Evolutionary conservation across 371 early-diverging fungal species (phyloP).

Genomic region (Haplosporangium sp.): DNA sequence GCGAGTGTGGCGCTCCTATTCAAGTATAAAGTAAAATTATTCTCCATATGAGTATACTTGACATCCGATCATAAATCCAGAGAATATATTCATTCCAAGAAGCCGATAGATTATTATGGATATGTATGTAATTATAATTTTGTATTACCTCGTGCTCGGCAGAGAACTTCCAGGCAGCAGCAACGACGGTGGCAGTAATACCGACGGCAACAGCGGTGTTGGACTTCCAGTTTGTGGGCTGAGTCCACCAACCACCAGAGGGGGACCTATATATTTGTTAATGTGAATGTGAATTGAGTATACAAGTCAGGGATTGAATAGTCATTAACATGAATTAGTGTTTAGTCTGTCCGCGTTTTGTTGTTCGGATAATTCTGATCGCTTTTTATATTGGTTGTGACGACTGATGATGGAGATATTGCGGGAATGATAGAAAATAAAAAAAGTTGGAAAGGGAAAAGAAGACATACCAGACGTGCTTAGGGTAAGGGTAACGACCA

Average conservation of each 20-base stretch:
- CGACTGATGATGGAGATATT: constrained; percentile 3
- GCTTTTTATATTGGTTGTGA: neutral
- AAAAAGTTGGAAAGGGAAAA: neutral
- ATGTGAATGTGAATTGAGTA: neutral
- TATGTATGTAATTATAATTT: too few species aligned
- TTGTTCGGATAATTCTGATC: neutral
- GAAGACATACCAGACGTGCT: constrained; percentile 65
- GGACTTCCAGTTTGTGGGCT: constrained; percentile 83
- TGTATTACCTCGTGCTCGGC: constrained; percentile 82
- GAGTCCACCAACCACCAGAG: constrained; percentile 92
- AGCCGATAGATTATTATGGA: neutral
- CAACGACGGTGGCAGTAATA: constrained; percentile 68
- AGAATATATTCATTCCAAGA: too few species aligned
- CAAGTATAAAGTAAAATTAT: neutral
- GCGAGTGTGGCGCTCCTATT: constrained; percentile 70
- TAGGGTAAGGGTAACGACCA: constrained; percentile 66
- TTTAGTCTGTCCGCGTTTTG: neutral
- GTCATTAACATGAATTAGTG: neutral
- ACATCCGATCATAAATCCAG: too few species aligned
- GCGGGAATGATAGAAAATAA: neutral
- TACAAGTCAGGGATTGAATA: neutral
- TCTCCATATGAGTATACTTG: too few species aligned
- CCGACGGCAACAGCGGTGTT: constrained; percentile 82
- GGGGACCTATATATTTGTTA: constrained; percentile 64
- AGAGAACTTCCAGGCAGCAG: constrained; percentile 80